phyloP scores from a whole-genome alignment of 2,329 filamentous ascomycete species.

The Arthrinium puccinioides region DNA sequence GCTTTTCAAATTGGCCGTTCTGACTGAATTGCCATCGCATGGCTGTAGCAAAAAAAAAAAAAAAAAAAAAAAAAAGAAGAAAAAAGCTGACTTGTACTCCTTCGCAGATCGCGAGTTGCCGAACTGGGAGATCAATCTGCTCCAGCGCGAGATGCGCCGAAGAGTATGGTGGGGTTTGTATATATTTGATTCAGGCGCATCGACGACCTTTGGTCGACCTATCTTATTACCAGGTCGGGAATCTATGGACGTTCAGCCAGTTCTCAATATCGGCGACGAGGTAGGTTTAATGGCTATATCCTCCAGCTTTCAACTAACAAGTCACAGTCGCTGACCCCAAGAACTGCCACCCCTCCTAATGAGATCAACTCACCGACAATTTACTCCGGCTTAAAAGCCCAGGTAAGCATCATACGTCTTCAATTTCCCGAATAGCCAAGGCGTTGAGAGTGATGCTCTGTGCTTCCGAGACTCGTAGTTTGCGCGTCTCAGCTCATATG shows the following conservation, averaged over 20 bases:
- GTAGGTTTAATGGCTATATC: not conserved
- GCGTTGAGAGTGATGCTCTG: too few relatives aligned
- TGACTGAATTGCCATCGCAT: too few relatives aligned
- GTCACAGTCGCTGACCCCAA: constrained; percentile 15
- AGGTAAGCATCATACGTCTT: too few relatives aligned
- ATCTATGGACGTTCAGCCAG: constrained; percentile 21
- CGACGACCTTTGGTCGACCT: constrained; percentile 33
- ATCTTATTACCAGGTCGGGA: constrained; percentile 19
- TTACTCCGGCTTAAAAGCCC: constrained; percentile 20
- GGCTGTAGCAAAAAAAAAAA: too few relatives aligned
- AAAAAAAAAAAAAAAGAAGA: too few relatives aligned
- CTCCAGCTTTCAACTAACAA: not conserved
- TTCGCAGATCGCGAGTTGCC: constrained; percentile 36
- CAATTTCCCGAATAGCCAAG: too few relatives aligned
- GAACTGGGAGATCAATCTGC: constrained; percentile 21
- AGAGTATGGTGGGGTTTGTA: constrained; percentile 36
- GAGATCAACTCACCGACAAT: constrained; percentile 16
- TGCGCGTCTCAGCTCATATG: too few relatives aligned
- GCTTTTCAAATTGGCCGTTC: too few relatives aligned
- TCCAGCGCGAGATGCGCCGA: constrained; percentile 29
- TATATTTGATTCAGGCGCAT: constrained; percentile 37
- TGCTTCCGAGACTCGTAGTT: too few relatives aligned
- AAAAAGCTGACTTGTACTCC: too few relatives aligned
- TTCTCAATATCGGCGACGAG: constrained; percentile 22
- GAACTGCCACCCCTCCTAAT: constrained; percentile 13